Base-by-base conservation (phyloP, 495 filamentous ascomycete genomes). In the Patellaria atrata region DNA sequence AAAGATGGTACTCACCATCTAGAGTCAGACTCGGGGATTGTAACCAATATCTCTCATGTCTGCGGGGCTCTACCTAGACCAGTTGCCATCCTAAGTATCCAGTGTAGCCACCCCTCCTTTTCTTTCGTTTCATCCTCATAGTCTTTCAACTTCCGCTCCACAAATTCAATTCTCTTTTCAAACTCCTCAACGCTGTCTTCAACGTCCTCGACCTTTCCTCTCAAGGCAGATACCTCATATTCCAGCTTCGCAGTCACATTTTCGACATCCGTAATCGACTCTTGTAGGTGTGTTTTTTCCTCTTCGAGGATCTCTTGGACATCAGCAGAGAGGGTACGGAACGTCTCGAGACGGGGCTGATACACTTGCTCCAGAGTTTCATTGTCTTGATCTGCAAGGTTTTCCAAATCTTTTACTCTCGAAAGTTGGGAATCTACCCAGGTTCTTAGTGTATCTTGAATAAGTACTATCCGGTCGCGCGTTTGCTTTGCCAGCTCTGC, bases 211-310 rank as follows among this genome's bases (percentile, higher is more conserved):
- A 94, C 79, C 48, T 82, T 84, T 13, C 75, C 77, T 30, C 78
- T 67, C 15, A 97, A 61, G 15, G 73, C 78, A 33, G 73, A 70
- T 22, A 96, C 71, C 59, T 97, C 91, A 54, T 97, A 97, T 48
- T 97, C 87, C 40, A 97, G 63, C 64, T 87, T 89, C 14, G 82
- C 82, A 4, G 75, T 75, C 26, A 94, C 62, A 14, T 75, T 62
- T 52, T 94, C 91, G 13, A 94, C 68, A 40, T 84, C 81, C 52
- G 77, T 80, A 36, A 91, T 65, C 19, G 65, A 67, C 39, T 94
- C 89, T 18, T 65, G 73, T 31, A 92, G 58, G 18, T 68, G 58
- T 19, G 63, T 58, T 18, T 72, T 65, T 59, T 91, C 77, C 19
- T 76, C 70, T 1, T 62, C 62, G 6, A 92, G 50, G 14, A 82